phyloP scores from a whole-genome alignment of 495 filamentous ascomycete genomes.

The Talaromyces wortmannii region DNA sequence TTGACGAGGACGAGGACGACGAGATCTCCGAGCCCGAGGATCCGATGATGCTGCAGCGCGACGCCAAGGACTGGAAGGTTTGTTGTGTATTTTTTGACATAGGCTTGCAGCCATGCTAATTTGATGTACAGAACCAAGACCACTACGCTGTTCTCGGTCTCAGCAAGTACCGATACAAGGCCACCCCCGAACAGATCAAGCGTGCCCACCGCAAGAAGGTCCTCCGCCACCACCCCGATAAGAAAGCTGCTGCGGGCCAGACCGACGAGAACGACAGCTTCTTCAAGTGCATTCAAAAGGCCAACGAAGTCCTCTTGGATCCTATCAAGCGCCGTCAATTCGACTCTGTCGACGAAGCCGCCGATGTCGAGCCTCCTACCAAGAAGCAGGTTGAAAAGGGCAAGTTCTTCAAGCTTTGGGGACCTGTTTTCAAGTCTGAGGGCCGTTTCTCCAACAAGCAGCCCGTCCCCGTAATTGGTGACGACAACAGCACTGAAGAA shows the following conservation, averaged over 20 bases:
- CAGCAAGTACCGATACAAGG: conserved; percentile 81
- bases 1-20: conserved; percentile 82
- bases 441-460: conserved; percentile 84
- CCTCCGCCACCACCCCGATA: conserved; percentile 95
- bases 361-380: conserved; percentile 80
- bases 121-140: conserved; percentile 65
- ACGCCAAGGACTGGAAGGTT: conserved; percentile 99
- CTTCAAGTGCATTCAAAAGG: conserved; percentile 99
- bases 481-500: conserved; percentile 79
- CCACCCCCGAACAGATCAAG: conserved; percentile 97
- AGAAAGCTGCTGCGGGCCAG: conserved; percentile 83
- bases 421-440: conserved; percentile 79
- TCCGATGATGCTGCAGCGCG: conserved; percentile 78
- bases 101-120: conserved; percentile 9
- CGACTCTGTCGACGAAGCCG: conserved; percentile 91
- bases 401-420: conserved; percentile 94
- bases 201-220: conserved; percentile 99
- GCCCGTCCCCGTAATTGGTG: conserved; percentile 76
- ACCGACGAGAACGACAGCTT: conserved; percentile 90
- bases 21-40: conserved; percentile 93
- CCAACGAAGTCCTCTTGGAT: conserved; percentile 87
- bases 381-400: conserved; percentile 83
- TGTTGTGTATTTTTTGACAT: conserved; percentile 5
- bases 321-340: conserved; percentile 90
- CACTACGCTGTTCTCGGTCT: conserved; percentile 97